Conservation (phyloP, 78 protist species). For the Pigoraptor vietnamica region DNA sequence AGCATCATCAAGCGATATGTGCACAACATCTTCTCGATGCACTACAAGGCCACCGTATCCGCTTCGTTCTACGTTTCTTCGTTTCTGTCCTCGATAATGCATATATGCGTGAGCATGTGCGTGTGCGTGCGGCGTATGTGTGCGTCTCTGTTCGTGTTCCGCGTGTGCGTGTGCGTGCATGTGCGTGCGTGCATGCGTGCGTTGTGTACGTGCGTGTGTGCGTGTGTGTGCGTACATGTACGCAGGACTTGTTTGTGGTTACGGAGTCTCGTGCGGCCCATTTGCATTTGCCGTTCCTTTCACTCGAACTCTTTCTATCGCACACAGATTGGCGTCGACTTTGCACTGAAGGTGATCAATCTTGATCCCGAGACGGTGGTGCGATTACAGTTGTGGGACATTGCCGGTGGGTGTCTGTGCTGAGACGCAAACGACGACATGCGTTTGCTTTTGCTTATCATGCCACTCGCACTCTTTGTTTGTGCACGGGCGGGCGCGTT, state of each 20-base stretch:
- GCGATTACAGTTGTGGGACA: constrained; percentile 86
- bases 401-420: constrained; percentile 55
- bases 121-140: no score
- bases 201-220: no score
- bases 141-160: no score
- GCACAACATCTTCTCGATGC: constrained; percentile 51
- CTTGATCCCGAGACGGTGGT: constrained; percentile 67
- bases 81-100: neutral
- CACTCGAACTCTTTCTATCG: no score
- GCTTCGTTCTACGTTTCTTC: neutral
- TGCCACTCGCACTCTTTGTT: constrained; percentile 27
- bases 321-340: constrained; percentile 94
- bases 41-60: constrained; percentile 81
- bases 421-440: neutral
- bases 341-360: constrained; percentile 81
- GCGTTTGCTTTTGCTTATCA: neutral
- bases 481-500: no score
- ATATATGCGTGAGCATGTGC: no score
- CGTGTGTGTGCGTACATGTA: no score
- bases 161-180: no score
- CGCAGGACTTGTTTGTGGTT: no score
- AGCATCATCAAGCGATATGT: constrained; percentile 66
- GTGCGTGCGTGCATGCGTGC: no score
- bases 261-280: no score
- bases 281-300: no score